Evolutionary conservation across 1,284 basidiomycete genomes (phyloP).

Genomic region (Microbotryum scabiosae): DNA sequence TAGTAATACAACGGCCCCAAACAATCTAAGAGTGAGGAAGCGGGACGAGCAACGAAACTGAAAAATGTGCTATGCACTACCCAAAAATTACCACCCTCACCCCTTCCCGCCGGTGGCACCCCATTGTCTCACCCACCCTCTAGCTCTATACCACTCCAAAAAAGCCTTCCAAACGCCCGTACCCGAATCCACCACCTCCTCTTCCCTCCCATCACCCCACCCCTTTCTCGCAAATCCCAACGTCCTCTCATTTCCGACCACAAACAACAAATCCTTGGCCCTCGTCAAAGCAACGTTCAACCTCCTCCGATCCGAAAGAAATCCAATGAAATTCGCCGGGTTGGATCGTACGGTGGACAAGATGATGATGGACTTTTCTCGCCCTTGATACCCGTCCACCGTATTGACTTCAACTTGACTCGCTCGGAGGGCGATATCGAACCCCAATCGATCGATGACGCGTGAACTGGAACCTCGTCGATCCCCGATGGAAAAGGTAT

Average conservation of each 20-base stretch:
- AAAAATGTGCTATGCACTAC: too few species aligned
- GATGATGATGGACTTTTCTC: conserved; percentile 83
- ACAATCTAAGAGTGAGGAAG: too few species aligned
- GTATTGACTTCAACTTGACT: conserved; percentile 71
- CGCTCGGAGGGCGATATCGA: conserved; percentile 57
- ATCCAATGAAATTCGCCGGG: conserved; percentile 63
- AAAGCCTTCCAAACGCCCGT: conserved; percentile 18
- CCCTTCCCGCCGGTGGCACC: too few species aligned
- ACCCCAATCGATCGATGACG: conserved; percentile 15
- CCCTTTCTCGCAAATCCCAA: conserved; percentile 36
- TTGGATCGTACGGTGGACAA: conserved; percentile 86
- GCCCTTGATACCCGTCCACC: conserved; percentile 86
- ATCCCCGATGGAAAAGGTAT: conserved; percentile 42
- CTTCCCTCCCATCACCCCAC: neutral
- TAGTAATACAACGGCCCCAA: too few species aligned
- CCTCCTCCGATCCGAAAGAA: conserved; percentile 76
- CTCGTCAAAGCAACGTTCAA: conserved; percentile 72
- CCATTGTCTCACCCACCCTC: too few species aligned
- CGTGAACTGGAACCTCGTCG: neutral
- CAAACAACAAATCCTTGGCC: conserved; percentile 54
- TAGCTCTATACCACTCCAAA: conserved; percentile 8
- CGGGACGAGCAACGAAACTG: too few species aligned
- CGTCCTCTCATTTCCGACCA: conserved; percentile 57
- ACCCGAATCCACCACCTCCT: conserved; percentile 7
- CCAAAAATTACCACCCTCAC: too few species aligned